Percentiles rank a stretch among this genome's conserved stretches.
These are phyloP conservation scores for Malus fusca DNA, from an alignment of 306 rosid species.

Conservation along the genomic window DNA sequence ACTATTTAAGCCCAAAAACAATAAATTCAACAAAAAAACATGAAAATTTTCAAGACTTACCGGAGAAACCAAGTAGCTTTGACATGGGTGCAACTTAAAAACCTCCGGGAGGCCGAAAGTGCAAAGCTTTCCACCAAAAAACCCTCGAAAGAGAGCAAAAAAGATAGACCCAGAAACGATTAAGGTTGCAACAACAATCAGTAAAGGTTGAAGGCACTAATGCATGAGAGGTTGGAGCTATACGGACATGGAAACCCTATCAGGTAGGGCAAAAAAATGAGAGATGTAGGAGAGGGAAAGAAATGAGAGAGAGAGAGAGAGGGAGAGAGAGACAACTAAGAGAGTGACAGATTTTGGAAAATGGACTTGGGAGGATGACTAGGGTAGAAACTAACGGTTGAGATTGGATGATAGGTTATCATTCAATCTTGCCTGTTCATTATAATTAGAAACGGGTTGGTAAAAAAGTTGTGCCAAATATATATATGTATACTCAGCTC, in stretches of 20 bases:
- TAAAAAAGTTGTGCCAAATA: neutral
- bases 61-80: constrained; percentile 62
- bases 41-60: constrained; percentile 25
- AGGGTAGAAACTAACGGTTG: no score
- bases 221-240: constrained; percentile 41
- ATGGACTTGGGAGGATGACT: no score
- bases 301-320: no score
- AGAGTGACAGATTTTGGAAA: neutral
- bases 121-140: constrained; percentile 24
- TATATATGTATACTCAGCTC: neutral
- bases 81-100: constrained; percentile 63
- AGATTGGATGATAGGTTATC: no score
- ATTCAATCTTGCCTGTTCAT: no score
- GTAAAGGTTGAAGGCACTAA: constrained; percentile 20
- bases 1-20: neutral
- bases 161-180: constrained; percentile 26
- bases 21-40: neutral
- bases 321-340: neutral
- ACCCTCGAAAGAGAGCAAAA: constrained; percentile 62
- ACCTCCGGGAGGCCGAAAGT: constrained; percentile 37
- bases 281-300: neutral
- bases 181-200: constrained; percentile 3
- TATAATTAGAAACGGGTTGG: no score
- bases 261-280: constrained; percentile 55
- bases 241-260: constrained; percentile 54